Percentiles rank a stretch among this genome's conserved stretches.
Evolutionary conservation across 805 yeast species (phyloP).

Genomic region (Ogataea minuta): DNA sequence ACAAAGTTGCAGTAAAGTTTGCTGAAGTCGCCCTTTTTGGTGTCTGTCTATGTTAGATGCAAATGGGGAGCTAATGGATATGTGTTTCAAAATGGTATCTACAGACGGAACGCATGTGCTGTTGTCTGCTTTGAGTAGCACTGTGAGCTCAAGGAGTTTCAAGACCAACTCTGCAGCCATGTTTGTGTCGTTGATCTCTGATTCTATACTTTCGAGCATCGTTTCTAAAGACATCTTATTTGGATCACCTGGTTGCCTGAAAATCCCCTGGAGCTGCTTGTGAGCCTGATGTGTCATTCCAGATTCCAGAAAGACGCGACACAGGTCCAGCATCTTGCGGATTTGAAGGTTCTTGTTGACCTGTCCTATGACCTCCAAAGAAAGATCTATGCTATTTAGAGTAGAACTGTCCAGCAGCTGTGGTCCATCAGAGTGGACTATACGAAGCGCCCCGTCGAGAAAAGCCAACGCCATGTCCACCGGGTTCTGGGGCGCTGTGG

Average conservation of each 20-base stretch:
- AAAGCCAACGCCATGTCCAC: conserved; percentile 12
- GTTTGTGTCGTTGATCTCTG: neutral
- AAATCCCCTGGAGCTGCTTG: neutral
- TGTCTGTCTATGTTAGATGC: neutral
- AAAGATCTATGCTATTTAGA: conserved; percentile 9
- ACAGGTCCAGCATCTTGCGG: conserved; percentile 3
- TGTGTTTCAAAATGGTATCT: neutral
- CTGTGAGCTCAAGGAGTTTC: conserved; percentile 1
- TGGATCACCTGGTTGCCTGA: neutral
- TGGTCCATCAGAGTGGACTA: conserved; percentile 1
- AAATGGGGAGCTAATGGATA: neutral
- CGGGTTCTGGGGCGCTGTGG: conserved; percentile 3
- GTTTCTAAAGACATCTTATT: neutral
- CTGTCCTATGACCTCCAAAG: conserved; percentile 12
- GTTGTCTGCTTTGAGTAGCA: neutral
- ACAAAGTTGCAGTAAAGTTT: neutral
- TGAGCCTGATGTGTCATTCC: neutral
- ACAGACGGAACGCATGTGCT: neutral
- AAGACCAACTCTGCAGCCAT: conserved; percentile 2
- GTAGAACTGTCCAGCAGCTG: conserved; percentile 1
- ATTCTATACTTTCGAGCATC: neutral
- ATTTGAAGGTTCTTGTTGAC: neutral
- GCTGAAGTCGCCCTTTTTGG: neutral
- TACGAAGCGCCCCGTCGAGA: conserved; percentile 7
- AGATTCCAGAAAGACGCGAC: neutral